phyloP scores from a whole-genome alignment of 208 protist species.

The Acanthamoeba triangularis region DNA sequence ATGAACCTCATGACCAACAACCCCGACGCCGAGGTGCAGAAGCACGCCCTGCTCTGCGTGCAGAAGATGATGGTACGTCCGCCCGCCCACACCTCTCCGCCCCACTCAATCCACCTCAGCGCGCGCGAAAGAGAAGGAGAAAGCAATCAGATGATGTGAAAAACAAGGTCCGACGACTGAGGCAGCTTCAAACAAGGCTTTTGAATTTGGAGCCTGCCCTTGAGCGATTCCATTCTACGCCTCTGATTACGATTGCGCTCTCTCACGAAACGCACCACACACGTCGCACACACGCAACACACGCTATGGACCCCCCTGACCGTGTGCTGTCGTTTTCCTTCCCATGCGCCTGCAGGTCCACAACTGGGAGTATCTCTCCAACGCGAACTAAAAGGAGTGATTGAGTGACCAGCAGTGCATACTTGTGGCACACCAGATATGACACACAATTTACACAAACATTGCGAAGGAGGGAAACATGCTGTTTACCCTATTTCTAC shows the following conservation, averaged over 20 bases:
- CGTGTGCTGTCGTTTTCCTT: neutral
- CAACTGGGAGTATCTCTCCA: conserved; percentile 26
- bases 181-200: conserved; percentile 10
- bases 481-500: too few species aligned
- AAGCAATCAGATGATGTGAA: neutral
- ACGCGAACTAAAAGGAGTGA: neutral
- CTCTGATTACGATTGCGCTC: neutral
- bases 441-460: too few species aligned
- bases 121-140: too few species aligned
- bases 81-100: neutral
- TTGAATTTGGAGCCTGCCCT: neutral
- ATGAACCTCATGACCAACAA: conserved; percentile 89
- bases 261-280: neutral
- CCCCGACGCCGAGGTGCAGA: conserved; percentile 87
- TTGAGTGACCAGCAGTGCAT: neutral
- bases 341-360: neutral
- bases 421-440: too few species aligned
- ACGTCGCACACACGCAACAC: too few species aligned
- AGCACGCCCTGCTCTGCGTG: conserved; percentile 90
- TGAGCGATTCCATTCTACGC: neutral
- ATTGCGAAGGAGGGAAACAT: too few species aligned
- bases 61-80: conserved; percentile 91
- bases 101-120: neutral
- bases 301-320: neutral
- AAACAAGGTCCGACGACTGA: conserved; percentile 28